Percentiles rank a stretch among this genome's conserved stretches.
phyloP scores from a whole-genome alignment of 2,329 filamentous ascomycete species.

The Pseudocercospora crystallina region DNA sequence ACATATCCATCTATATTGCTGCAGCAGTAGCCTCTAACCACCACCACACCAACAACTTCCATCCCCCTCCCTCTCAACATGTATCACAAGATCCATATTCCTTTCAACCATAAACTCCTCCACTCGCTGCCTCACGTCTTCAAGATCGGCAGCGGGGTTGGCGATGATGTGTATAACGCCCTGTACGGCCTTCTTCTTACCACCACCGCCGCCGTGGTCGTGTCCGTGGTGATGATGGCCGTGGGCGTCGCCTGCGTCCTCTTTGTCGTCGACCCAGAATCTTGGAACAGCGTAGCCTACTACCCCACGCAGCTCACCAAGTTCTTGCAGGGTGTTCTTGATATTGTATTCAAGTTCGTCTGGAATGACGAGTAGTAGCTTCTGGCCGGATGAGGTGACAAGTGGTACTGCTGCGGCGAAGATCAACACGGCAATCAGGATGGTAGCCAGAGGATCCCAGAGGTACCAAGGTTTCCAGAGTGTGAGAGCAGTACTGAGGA shows the following conservation, averaged over 20 bases:
- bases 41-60: conserved; percentile 62
- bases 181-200: conserved; percentile 54
- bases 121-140: conserved; percentile 81
- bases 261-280: conserved; percentile 84
- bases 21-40: neutral
- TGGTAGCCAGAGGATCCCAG: conserved; percentile 92
- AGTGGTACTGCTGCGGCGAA: conserved; percentile 89
- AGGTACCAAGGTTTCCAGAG: conserved; percentile 87
- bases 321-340: conserved; percentile 79
- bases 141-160: conserved; percentile 67
- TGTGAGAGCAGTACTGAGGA: conserved; percentile 84
- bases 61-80: conserved; percentile 84
- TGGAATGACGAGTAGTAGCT: conserved; percentile 79
- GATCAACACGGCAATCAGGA: conserved; percentile 88
- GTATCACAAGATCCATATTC: conserved; percentile 78
- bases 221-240: conserved; percentile 47
- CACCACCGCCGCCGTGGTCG: conserved; percentile 19
- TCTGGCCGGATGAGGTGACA: conserved; percentile 78
- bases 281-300: conserved; percentile 81
- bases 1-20: too few species aligned
- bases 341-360: conserved; percentile 84
- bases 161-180: conserved; percentile 87
- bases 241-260: conserved; percentile 35
- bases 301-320: conserved; percentile 79
- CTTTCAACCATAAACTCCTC: conserved; percentile 67